Evolutionary conservation across 495 filamentous ascomycete genomes (phyloP), one percentile per base, ranked within the genome.

Genomic region (Halenospora varia): DNA sequence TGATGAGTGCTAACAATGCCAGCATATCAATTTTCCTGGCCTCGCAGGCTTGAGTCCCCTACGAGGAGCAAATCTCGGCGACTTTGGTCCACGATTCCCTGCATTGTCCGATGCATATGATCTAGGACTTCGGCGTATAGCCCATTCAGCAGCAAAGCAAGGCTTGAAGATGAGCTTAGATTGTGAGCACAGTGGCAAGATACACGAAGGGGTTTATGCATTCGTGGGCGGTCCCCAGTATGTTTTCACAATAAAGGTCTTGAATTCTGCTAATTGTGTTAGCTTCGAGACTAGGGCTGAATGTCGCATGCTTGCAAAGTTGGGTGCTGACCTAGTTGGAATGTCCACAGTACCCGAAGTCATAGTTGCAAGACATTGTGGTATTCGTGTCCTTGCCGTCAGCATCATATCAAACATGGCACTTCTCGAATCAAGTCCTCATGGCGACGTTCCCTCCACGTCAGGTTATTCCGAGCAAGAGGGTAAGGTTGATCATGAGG

Each of bases 261-360:
- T 20, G n/a, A 40, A 39, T 2, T n/a, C 35, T 53, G 51, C 41
- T 60, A 20, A 60, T 49, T 26, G 2, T 42, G 24, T 39, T 62
- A 87, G 83, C 51, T 89, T 88, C 68, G 88, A 91, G 64, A 91
- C 88, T 1, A 77, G 88, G 58, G 86, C 88, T 11, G 88, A 92
- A 66, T 90, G 88, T 61, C 80, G 88, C 18, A 83, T 91, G 81
- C 77, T 92, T 56, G 77, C 75, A 24, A 71, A 67, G 29, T 67
- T 89, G 13, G 87, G 87, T 8, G 87, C 85, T 23, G 87, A 91
- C 68, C 69, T 90, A 17, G 88, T 90, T 2, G 88, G 87, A 9
- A 90, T 91, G 88, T 88, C 84, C 17, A 90, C 87, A 4, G 85
- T 90, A 15, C 88, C 88, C 10, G 88, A 92, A 65, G 85, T 90